These are phyloP conservation scores for Metarhizium brunneum DNA, from an alignment of 2,329 filamentous ascomycete genomes.

Conservation along the genomic window DNA sequence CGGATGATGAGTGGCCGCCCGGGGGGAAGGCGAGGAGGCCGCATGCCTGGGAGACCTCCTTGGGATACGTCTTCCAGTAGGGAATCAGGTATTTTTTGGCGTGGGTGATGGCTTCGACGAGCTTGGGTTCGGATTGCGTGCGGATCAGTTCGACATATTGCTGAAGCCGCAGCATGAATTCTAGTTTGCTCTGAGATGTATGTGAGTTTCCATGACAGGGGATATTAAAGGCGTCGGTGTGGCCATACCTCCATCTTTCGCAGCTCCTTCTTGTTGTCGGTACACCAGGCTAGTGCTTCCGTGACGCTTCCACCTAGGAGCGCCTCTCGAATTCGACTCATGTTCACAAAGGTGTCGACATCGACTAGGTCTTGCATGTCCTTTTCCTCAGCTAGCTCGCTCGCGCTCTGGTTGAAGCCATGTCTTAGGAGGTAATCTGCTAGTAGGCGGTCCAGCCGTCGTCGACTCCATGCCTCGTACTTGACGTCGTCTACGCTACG, in stretches of 20 bases:
- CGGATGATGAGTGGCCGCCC: constrained; percentile 29
- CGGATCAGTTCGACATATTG: constrained; percentile 91
- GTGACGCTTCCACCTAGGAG: constrained; percentile 61
- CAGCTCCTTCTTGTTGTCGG: constrained; percentile 84
- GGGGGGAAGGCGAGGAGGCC: constrained; percentile 70
- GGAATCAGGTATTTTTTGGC: constrained; percentile 72
- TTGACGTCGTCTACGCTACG: constrained; percentile 80
- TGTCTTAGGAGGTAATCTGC: constrained; percentile 87
- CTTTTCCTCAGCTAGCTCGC: constrained; percentile 63
- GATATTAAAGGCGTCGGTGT: constrained; percentile 13
- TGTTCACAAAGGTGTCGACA: constrained; percentile 76
- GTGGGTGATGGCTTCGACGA: constrained; percentile 70
- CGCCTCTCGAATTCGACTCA: constrained; percentile 67
- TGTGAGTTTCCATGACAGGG: constrained; percentile 1
- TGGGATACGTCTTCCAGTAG: constrained; percentile 58
- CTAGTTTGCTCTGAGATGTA: constrained; percentile 59
- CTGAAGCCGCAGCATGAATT: constrained; percentile 88
- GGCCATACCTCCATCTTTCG: constrained; percentile 66
- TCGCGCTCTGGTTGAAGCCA: constrained; percentile 72
- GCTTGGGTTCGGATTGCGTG: constrained; percentile 50
- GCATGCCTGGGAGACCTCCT: constrained; percentile 62
- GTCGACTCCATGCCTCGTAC: constrained; percentile 84
- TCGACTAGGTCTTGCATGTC: constrained; percentile 77
- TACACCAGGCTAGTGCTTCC: constrained; percentile 83
- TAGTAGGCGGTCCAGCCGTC: constrained; percentile 70